Evolutionary conservation across 495 filamentous ascomycete species (phyloP).

Genomic region (Glonium stellatum): DNA sequence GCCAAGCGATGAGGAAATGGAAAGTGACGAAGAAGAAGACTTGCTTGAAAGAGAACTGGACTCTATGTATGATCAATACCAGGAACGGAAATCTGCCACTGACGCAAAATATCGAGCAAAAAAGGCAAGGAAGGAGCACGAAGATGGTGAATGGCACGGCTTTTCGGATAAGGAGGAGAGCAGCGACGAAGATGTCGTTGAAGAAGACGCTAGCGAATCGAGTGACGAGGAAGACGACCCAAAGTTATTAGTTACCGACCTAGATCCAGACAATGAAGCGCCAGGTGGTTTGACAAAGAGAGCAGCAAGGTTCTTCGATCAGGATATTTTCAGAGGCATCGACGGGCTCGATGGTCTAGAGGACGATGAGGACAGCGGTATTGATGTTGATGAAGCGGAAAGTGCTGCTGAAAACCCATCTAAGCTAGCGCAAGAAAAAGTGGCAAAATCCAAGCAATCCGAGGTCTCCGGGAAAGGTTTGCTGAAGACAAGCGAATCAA

Average conservation of each 20-base stretch:
- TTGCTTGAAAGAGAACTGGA: slow-evolving; percentile 78
- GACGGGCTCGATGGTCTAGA: slow-evolving; percentile 49
- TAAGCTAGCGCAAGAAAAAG: slow-evolving; percentile 1
- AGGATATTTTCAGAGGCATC: slow-evolving; percentile 87
- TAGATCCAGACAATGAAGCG: slow-evolving; percentile 41
- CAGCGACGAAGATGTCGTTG: slow-evolving; percentile 34
- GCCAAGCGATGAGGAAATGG: slow-evolving; percentile 53
- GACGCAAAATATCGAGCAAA: slow-evolving; percentile 87
- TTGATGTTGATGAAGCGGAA: slow-evolving; percentile 38
- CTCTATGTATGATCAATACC: slow-evolving; percentile 75
- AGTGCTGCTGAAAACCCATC: slow-evolving; percentile 21
- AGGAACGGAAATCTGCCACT: slow-evolving; percentile 64
- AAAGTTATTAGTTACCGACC: slow-evolving; percentile 43
- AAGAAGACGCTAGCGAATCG: slow-evolving; percentile 50
- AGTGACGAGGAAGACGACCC: slow-evolving; percentile 43
- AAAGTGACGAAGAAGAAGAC: slow-evolving; percentile 74
- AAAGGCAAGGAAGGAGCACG: slow-evolving; percentile 72
- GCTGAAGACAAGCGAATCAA: slow-evolving; percentile 6
- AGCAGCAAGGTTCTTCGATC: slow-evolving; percentile 83
- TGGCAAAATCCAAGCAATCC: background rate
- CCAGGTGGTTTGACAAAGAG: slow-evolving; percentile 63
- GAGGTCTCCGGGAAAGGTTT: background rate
- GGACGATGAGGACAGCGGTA: slow-evolving; percentile 46
- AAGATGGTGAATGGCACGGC: slow-evolving; percentile 86
- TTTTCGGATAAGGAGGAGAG: slow-evolving; percentile 60